Percentiles rank a stretch among this genome's conserved stretches.
phyloP scores from a whole-genome alignment of 2,329 filamentous ascomycete genomes.

The Arthrobotrys entomopaga region DNA sequence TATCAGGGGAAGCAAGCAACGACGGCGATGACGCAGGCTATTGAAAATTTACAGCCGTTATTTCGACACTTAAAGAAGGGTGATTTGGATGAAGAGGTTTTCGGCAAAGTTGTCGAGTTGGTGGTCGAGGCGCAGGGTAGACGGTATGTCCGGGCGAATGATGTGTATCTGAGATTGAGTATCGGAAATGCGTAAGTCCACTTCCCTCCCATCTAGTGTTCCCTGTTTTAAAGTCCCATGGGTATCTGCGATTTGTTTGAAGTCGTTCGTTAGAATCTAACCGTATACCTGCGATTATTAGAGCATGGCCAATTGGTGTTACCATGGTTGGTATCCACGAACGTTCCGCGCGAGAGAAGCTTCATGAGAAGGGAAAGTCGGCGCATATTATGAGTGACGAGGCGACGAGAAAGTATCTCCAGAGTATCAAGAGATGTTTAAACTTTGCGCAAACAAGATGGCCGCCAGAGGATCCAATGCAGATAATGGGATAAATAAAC shows the following conservation, averaged over 20 bases:
- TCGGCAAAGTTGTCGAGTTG: slow-evolving; percentile 88
- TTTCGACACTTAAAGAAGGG: slow-evolving; percentile 88
- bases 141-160: slow-evolving; percentile 94
- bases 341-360: slow-evolving; percentile 90
- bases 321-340: slow-evolving; percentile 99
- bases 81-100: slow-evolving; percentile 79
- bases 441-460: slow-evolving; percentile 97
- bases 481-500: slow-evolving; percentile 82
- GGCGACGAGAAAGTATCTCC: slow-evolving; percentile 90
- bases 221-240: background rate
- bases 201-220: background rate
- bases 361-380: slow-evolving; percentile 82
- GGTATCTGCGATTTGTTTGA: background rate
- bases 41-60: slow-evolving; percentile 86
- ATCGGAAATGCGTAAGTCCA: slow-evolving; percentile 81
- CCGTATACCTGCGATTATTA: slow-evolving; percentile 56
- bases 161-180: slow-evolving; percentile 89
- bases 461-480: slow-evolving; percentile 90
- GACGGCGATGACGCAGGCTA: slow-evolving; percentile 84
- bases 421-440: slow-evolving; percentile 96
- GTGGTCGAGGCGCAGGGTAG: slow-evolving; percentile 88
- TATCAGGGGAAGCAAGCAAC: slow-evolving; percentile 83
- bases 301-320: slow-evolving; percentile 96
- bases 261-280: no score
- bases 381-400: slow-evolving; percentile 98